phyloP scores from a whole-genome alignment of 148 eudicot genomes.

The Chenopodium formosanum region DNA sequence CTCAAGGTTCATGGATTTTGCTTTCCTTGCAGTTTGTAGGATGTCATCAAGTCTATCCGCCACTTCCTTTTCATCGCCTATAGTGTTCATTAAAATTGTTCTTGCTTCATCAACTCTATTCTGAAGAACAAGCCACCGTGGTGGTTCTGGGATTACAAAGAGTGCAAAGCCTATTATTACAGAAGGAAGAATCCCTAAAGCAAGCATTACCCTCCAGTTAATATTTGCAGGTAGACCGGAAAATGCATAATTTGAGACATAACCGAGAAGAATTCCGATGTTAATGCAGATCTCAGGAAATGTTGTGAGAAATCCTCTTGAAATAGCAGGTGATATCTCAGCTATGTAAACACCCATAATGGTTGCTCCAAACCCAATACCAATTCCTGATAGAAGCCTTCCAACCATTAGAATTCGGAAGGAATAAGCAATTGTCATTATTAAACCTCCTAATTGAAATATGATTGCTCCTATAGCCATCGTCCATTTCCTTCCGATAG shows the following conservation, averaged over 20 bases:
- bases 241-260: slow-evolving; percentile 45
- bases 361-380: slow-evolving; percentile 42
- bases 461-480: slow-evolving; percentile 38
- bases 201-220: slow-evolving; percentile 65
- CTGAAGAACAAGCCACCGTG: slow-evolving; percentile 77
- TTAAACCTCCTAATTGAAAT: slow-evolving; percentile 37
- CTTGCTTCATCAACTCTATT: slow-evolving; percentile 68
- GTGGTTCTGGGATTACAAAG: slow-evolving; percentile 77
- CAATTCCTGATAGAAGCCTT: slow-evolving; percentile 42
- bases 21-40: slow-evolving; percentile 47
- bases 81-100: slow-evolving; percentile 51
- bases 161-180: slow-evolving; percentile 67
- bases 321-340: slow-evolving; percentile 41
- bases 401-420: slow-evolving; percentile 36
- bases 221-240: slow-evolving; percentile 38
- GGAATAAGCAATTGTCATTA: slow-evolving; percentile 39
- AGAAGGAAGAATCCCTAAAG: slow-evolving; percentile 76
- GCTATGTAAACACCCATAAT: slow-evolving; percentile 44
- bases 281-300: slow-evolving; percentile 46
- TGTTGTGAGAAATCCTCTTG: slow-evolving; percentile 44
- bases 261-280: slow-evolving; percentile 43
- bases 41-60: slow-evolving; percentile 75
- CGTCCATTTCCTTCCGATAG: slow-evolving; percentile 52
- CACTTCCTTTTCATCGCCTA: slow-evolving; percentile 55
- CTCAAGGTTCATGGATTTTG: slow-evolving; percentile 27